Evolutionary conservation across 202 grass and related monocot species (phyloP).

Genomic region (Digitaria exilis): DNA sequence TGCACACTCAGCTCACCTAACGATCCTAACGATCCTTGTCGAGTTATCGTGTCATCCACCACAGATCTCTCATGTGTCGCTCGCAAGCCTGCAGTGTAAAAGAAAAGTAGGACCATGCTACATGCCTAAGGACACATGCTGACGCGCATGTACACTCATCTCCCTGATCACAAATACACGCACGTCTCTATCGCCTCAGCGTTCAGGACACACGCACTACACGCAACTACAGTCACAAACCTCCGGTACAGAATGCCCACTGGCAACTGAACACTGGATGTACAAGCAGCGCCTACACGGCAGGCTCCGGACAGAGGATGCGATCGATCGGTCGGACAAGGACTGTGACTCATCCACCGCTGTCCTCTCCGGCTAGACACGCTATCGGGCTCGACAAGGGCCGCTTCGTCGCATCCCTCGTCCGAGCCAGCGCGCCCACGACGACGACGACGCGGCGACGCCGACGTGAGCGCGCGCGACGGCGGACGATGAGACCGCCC

Average conservation of each 20-base stretch:
- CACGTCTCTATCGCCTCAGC: background rate
- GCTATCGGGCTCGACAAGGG: conserved; percentile 4
- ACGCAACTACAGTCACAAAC: background rate
- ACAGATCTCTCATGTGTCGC: background rate
- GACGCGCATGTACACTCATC: background rate
- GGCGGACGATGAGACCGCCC: background rate
- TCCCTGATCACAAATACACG: background rate
- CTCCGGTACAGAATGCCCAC: background rate
- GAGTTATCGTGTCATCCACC: background rate
- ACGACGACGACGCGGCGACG: background rate
- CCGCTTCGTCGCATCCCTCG: background rate
- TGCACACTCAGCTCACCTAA: background rate
- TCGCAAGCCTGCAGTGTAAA: background rate
- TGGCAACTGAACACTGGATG: background rate
- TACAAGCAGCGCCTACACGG: too few species aligned
- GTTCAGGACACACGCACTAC: background rate
- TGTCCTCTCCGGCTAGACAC: background rate
- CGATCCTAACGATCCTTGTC: background rate
- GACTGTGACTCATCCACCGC: background rate
- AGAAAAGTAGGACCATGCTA: background rate
- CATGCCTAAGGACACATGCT: background rate
- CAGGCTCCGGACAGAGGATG: background rate
- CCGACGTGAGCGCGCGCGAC: background rate
- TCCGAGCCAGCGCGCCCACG: background rate
- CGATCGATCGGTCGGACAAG: background rate